Evolutionary conservation across 257 asterid species (phyloP), one percentile per base, ranked within the genome.

Genomic region (Solanum corneliomulleri): DNA sequence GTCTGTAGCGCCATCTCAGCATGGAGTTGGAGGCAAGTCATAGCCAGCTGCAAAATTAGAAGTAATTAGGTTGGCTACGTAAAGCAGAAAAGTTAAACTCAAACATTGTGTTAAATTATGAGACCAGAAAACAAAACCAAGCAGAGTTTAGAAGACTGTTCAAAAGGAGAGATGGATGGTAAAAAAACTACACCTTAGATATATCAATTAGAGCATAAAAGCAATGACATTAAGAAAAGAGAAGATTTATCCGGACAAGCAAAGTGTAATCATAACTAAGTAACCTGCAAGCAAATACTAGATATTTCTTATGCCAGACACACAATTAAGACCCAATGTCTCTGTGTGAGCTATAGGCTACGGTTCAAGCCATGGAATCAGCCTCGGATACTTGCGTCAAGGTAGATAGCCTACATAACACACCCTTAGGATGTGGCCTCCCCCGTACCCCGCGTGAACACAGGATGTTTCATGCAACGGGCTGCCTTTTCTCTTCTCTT

Each of bases 1-100:
- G 97, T 94, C 91, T 94, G 98, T 85, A 97, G 92, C 64, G 93
- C 97, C 98, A 96, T 93, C 93, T 95, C 99, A 23, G 98, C 91
- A 84, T 97, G 99, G 82, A 93, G 96, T 90, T 97, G 98, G 88
- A 96, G 94, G 88, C 99, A 97, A 83, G 93, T 92, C 95, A 94
- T 91, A 8, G 98, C 98, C 85, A 97, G 94, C 99, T 97, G 95
- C 93, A 90, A 42, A 33, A 69, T 44, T 84, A 78, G 87, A 75
- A 44, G 60, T 31, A 83, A 42, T 68, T 85, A 85, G 23, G 45
- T 23, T 56, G 20, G 31, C 49, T 23, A 62, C 11, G 9, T 42
- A 44, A n/a, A 77, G 29, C 66, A 42, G 45, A 82, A 35, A 47
- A 23, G 82, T 41, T 25, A 29, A 49, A 35, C 20, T 45, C 15